Evolutionary conservation across 1,284 basidiomycete species (phyloP), one percentile per base, ranked within the genome.

Genomic region (Leccinum solheimii): DNA sequence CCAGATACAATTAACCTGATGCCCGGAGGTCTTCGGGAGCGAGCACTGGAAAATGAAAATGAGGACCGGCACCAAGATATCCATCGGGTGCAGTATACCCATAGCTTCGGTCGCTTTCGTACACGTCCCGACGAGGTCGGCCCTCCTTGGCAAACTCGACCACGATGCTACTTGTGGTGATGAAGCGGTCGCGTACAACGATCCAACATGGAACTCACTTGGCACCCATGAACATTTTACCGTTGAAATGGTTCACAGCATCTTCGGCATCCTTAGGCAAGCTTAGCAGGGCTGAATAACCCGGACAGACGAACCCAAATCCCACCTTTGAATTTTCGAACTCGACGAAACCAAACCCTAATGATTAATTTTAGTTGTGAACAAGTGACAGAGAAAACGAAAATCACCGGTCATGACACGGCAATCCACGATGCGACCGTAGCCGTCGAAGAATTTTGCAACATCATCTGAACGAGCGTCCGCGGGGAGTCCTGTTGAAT

Each of bases 311-410:
- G 73, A 98, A 97, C 56, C 94, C 95, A 71, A 97, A 97, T 49
- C 92, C 92, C 71, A 86, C 92, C 78, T 90, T 88, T 34, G 87
- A 78, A 69, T 80, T 91, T 75, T 95, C 95, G 70, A 95, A 97
- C 78, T 97, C 95, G 69, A 97, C 87, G 73, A 98, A 98, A 56
- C 94, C 95, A 72, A 97, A 98, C 51, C 92, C 92, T 74, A 38
- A 59, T 9, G 56, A 45, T 59, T 58, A 60, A 50, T 50, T 27
- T 75, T 23, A 66, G 58, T 30, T 6, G 14, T 3, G 21, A 50
- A 51, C 43, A 10, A 30, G 11, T 14, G 21, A 34, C 7, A 34
- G 23, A 34, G 8, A 63, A 49, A 49, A 57, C 11, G 21, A 64
- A 62, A 82, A 80, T 63, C 70, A 91, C 91, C 92, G 59, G 92